These are phyloP conservation scores for Cladosporium sp. DNA, from an alignment of 2,329 filamentous ascomycete species.

Conservation along the genomic window DNA sequence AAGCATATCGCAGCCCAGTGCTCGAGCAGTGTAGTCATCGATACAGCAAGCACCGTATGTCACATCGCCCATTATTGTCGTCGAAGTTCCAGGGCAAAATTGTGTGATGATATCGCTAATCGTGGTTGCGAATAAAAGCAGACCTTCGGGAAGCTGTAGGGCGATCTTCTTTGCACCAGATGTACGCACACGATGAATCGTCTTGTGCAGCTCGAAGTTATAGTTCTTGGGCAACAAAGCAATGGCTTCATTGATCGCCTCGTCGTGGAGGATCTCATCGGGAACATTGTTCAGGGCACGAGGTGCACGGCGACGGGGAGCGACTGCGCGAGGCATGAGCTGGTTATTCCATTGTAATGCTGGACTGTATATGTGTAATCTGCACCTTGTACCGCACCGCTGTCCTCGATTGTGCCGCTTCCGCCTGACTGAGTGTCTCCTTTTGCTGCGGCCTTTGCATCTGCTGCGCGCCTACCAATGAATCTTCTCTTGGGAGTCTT, in stretches of 20 bases:
- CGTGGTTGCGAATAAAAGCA: conserved; percentile 92
- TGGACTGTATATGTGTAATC: conserved; percentile 11
- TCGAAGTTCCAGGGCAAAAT: conserved; percentile 88
- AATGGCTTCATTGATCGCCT: conserved; percentile 82
- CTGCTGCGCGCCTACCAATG: conserved; percentile 73
- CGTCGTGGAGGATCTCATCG: conserved; percentile 76
- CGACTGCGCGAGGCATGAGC: conserved; percentile 47
- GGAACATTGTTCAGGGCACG: conserved; percentile 90
- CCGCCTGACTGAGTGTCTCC: conserved; percentile 35
- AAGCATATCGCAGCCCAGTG: conserved; percentile 87
- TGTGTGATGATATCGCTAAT: conserved; percentile 93
- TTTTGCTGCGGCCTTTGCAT: conserved; percentile 54
- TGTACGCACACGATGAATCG: conserved; percentile 85
- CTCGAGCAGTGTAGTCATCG: conserved; percentile 93
- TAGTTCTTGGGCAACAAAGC: conserved; percentile 89
- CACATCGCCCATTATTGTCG: conserved; percentile 97
- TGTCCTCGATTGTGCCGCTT: conserved; percentile 53
- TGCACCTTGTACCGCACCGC: conserved; percentile 65
- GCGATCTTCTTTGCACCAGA: conserved; percentile 77
- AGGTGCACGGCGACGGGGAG: conserved; percentile 66
- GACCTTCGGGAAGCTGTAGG: conserved; percentile 94
- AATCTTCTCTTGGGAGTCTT: conserved; percentile 89
- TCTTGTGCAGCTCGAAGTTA: conserved; percentile 97
- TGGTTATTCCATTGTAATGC: background rate
- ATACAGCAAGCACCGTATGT: conserved; percentile 99